phyloP scores from a whole-genome alignment of 2,329 filamentous ascomycete species.

The Lachnellula willkommii region DNA sequence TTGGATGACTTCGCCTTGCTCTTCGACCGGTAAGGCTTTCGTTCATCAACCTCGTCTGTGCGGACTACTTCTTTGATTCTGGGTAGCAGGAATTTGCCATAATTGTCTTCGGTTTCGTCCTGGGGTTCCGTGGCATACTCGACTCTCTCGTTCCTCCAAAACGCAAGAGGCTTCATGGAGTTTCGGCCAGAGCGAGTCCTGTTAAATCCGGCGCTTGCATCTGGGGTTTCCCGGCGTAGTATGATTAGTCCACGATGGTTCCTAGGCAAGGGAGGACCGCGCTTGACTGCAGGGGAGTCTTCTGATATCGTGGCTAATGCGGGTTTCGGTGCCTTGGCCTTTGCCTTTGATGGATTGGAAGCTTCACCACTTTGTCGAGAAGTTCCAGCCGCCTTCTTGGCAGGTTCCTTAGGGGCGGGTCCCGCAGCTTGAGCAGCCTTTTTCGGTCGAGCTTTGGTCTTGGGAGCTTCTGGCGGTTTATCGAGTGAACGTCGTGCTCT shows the following conservation, averaged over 20 bases:
- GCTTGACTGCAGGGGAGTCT: conserved; percentile 26
- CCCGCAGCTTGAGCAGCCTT: conserved; percentile 17
- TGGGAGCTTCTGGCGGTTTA: conserved; percentile 21
- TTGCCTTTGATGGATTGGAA: conserved; percentile 6
- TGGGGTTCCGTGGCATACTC: conserved; percentile 50
- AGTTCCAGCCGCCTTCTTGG: conserved; percentile 12
- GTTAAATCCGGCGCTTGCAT: conserved; percentile 34
- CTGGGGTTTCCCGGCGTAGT: conserved; percentile 44
- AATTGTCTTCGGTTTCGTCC: conserved; percentile 44
- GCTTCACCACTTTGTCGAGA: conserved; percentile 20
- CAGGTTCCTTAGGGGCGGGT: conserved; percentile 1
- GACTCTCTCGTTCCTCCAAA: conserved; percentile 79
- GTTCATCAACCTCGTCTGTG: conserved; percentile 54
- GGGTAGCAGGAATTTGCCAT: conserved; percentile 57
- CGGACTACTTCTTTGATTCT: conserved; percentile 74
- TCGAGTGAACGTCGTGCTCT: conserved; percentile 12
- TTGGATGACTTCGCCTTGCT: conserved; percentile 34
- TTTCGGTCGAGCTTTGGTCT: conserved; percentile 22
- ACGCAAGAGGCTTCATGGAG: conserved; percentile 73
- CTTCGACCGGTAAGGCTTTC: conserved; percentile 23
- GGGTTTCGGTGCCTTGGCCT: conserved; percentile 13
- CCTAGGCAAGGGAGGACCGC: conserved; percentile 35
- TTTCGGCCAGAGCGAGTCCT: conserved; percentile 71
- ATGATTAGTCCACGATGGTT: conserved; percentile 45
- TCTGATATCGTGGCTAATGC: conserved; percentile 22